Evolutionary conservation across 2,329 filamentous ascomycete genomes (phyloP), one percentile per base, ranked within the genome.

Genomic region (Aureobasidium sp.): DNA sequence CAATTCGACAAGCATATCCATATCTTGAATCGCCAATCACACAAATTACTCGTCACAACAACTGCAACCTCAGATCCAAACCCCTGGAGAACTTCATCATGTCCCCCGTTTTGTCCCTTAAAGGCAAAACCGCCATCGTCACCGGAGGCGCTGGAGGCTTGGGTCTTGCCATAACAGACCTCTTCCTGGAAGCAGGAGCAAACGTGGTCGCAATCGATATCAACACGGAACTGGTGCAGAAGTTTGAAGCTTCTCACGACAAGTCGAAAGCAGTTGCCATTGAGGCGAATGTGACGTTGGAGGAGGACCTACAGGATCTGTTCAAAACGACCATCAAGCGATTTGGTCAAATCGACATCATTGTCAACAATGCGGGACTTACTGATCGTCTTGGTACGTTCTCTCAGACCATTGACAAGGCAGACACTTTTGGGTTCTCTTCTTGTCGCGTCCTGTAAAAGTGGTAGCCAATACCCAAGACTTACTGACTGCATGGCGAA

Each of bases 301-400:
- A 71, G 14, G 64, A 64, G 0, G 73, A 73, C 27, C 70, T 77
- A 11, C 70, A 77, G 48, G 64, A 67, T 9, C 68, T 79, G 0
- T 77, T 79, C 60, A 65, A 69, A 5, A 66, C 73, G 69, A 67
- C 66, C 3, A 68, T 72, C 45, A 64, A 67, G 56, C 71, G 66
- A 56, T 82, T 80, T 64, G 76, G 76, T 31, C 73, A 74, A n/a
- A 70, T 84, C 20, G 83, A 87, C 70, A 74, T 84, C n/a, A 73
- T 86, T 5, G 60, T 69, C 55, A 70, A 70, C 60, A 67, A 69
- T 64, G 82, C 82, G 11, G 84, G 79, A 25, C 75, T 85, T 62
- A 81, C 83, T 74, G 84, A 86, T 67, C 74, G 72, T 31, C 83
- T 85, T 66, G 78, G 55, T 58, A 39, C 6, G 55, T 58, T 25